These are phyloP conservation scores for Schizochytrium sp. DNA, from an alignment of 108 stramenopile genomes.

Conservation along the genomic window DNA sequence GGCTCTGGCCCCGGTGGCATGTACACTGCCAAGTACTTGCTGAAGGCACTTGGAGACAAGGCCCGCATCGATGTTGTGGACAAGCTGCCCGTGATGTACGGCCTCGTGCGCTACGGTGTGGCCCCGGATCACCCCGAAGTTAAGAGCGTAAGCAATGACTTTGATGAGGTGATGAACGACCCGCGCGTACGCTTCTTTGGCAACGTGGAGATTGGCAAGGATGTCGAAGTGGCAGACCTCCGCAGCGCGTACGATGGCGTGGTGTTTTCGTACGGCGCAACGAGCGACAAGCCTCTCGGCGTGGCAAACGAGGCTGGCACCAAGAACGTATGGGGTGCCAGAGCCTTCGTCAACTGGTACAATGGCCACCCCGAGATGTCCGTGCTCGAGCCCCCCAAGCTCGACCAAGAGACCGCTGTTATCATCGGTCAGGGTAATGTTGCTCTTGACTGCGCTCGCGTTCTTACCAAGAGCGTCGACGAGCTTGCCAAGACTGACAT, in stretches of 20 bases:
- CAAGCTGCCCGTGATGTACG: conserved; percentile 88
- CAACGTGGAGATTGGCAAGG: conserved; percentile 83
- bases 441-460: conserved; percentile 92
- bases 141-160: conserved; percentile 94
- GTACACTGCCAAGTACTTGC: conserved; percentile 95
- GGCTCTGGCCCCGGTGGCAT: conserved; percentile 94
- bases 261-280: conserved; percentile 89
- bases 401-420: conserved; percentile 78
- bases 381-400: conserved; percentile 61
- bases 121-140: conserved; percentile 99
- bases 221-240: conserved; percentile 76
- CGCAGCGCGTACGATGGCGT: conserved; percentile 83
- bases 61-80: conserved; percentile 87
- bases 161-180: conserved; percentile 76
- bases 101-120: conserved; percentile 91
- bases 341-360: conserved; percentile 96
- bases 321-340: conserved; percentile 84
- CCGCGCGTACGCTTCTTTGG: conserved; percentile 78
- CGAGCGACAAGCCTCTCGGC: conserved; percentile 9
- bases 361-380: conserved; percentile 78
- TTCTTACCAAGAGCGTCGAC: conserved; percentile 83
- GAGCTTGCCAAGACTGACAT: conserved; percentile 88
- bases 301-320: conserved; percentile 63
- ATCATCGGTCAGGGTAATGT: conserved; percentile 95
- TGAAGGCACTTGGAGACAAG: conserved; percentile 59